A percentile compares a stretch with the other conserved stretches of the same genome.
Evolutionary conservation across 2,329 filamentous ascomycete genomes (phyloP).

Genomic region (Albifimbria verrucaria): DNA sequence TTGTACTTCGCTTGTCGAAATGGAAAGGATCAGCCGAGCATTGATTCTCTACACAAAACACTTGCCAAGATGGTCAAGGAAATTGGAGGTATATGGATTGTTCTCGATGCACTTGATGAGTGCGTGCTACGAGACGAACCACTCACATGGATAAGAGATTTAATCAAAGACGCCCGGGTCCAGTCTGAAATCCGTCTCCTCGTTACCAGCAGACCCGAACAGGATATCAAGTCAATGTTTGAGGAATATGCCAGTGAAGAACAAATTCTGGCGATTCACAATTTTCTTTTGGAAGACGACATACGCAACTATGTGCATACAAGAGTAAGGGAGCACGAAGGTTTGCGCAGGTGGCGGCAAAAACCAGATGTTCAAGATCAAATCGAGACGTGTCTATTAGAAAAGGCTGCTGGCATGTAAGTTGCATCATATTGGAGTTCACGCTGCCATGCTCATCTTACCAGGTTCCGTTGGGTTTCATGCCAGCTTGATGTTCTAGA

Average conservation of each 20-base stretch:
- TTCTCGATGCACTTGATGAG: not conserved
- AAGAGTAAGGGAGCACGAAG: slow-evolving; percentile 10
- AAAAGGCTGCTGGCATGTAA: slow-evolving; percentile 25
- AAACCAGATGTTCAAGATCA: slow-evolving; percentile 6
- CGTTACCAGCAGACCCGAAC: slow-evolving; percentile 4
- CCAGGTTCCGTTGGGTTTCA: slow-evolving; percentile 23
- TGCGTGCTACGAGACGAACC: not conserved
- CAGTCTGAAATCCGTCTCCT: not conserved
- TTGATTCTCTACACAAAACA: not conserved
- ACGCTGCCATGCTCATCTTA: not conserved
- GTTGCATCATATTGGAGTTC: slow-evolving; percentile 1
- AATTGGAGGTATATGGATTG: not conserved
- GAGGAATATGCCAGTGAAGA: slow-evolving; percentile 6
- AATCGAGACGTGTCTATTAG: slow-evolving; percentile 11
- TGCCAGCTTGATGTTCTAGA: slow-evolving; percentile 23
- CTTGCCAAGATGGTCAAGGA: not conserved
- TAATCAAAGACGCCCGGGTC: no score
- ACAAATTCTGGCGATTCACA: slow-evolving; percentile 13
- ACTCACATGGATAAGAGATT: slow-evolving; percentile 15
- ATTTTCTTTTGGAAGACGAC: slow-evolving; percentile 12
- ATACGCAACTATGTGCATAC: slow-evolving; percentile 10
- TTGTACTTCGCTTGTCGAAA: not conserved
- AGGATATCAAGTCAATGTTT: slow-evolving; percentile 10
- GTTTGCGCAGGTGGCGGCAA: slow-evolving; percentile 12
- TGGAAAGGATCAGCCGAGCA: not conserved